phyloP scores from a whole-genome alignment of 1,139 yeast genomes.

The Yamadazyma conglobata region DNA sequence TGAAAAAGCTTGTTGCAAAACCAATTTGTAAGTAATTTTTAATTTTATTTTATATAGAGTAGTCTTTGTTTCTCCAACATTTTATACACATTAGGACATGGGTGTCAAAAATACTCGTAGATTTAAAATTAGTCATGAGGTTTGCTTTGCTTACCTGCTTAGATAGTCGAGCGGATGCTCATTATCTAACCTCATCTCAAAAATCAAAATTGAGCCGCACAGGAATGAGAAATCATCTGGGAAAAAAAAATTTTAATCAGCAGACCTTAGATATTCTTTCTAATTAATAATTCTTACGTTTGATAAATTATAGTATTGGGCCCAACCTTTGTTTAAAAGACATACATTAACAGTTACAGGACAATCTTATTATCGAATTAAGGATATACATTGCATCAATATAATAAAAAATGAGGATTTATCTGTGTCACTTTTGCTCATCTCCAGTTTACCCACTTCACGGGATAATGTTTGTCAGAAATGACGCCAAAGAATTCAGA shows the following conservation, averaged over 20 bases:
- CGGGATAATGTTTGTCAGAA: slow-evolving; percentile 96
- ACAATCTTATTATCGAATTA: too few species aligned
- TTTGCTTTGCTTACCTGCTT: too few species aligned
- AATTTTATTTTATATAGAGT: too few species aligned
- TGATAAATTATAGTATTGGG: too few species aligned
- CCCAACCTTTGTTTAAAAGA: too few species aligned
- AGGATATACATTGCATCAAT: too few species aligned
- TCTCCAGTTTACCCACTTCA: slow-evolving; percentile 97
- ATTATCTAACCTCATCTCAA: slow-evolving; percentile 1
- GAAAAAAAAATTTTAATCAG: slow-evolving; percentile 3
- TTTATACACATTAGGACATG: too few species aligned
- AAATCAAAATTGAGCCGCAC: slow-evolving; percentile 2
- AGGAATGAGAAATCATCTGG: background rate
- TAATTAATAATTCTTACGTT: background rate
- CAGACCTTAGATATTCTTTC: background rate
- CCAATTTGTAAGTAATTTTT: slow-evolving; percentile 18
- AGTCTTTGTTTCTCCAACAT: too few species aligned
- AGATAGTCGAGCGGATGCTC: too few species aligned
- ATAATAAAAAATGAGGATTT: slow-evolving; percentile 64
- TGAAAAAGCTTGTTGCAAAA: slow-evolving; percentile 37
- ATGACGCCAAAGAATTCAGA: slow-evolving; percentile 95
- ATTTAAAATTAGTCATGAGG: too few species aligned
- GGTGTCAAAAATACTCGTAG: too few species aligned
- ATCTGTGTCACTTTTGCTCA: slow-evolving; percentile 95
- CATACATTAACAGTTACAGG: too few species aligned